phyloP scores from a whole-genome alignment of 2,329 filamentous ascomycete species.

The Colletotrichum agaves region DNA sequence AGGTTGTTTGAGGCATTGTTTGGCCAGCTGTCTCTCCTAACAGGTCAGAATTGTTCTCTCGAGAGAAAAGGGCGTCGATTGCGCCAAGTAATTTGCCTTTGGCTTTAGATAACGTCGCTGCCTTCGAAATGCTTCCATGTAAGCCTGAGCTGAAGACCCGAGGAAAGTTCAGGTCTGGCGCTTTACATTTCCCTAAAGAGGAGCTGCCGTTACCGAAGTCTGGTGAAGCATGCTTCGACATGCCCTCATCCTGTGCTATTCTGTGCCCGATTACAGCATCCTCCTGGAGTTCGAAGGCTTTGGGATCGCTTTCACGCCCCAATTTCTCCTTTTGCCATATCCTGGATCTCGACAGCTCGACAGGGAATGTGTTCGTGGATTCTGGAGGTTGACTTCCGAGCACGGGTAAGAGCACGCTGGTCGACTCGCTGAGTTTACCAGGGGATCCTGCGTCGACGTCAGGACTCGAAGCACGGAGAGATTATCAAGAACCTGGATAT shows the following conservation, averaged over 20 bases:
- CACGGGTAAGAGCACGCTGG: background rate
- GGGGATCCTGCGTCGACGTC: background rate
- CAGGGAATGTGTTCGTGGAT: background rate
- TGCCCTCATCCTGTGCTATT: background rate
- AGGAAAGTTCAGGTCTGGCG: too few species aligned
- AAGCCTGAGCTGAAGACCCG: background rate
- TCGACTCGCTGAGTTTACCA: background rate
- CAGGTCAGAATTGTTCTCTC: background rate
- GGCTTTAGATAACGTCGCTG: background rate
- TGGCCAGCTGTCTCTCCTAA: background rate
- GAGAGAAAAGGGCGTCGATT: background rate
- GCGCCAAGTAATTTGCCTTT: background rate
- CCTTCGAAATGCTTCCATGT: background rate
- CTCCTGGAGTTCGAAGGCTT: background rate
- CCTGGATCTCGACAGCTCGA: background rate
- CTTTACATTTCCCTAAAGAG: too few species aligned
- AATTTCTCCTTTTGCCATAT: background rate
- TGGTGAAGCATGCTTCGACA: background rate
- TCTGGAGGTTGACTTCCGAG: too few species aligned
- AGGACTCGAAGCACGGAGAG: background rate
- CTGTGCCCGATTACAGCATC: background rate
- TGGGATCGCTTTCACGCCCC: too few species aligned
- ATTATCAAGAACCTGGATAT: background rate
- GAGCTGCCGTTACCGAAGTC: background rate
- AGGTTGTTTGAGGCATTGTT: too few species aligned